These are phyloP conservation scores for Baudoinia panamericana DNA, from an alignment of 495 filamentous ascomycete genomes.

Conservation along the genomic window DNA sequence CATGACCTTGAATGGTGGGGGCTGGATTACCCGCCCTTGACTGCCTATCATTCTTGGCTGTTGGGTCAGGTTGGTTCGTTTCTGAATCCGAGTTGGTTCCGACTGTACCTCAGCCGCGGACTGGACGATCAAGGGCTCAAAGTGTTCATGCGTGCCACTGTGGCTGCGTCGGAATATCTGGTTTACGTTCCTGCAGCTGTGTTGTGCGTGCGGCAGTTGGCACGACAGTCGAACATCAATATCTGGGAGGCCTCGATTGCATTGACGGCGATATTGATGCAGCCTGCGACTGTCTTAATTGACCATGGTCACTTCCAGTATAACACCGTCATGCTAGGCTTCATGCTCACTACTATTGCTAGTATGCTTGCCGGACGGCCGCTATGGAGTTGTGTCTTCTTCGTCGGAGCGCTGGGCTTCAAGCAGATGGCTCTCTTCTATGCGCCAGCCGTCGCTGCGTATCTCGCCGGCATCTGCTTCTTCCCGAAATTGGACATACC, in stretches of 20 bases:
- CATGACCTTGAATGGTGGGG: slow-evolving; percentile 97
- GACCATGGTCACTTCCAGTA: slow-evolving; percentile 99
- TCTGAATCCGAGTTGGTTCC: slow-evolving; percentile 78
- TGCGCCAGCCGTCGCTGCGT: slow-evolving; percentile 82
- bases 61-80: slow-evolving; percentile 70
- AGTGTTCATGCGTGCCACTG: slow-evolving; percentile 88
- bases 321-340: slow-evolving; percentile 94
- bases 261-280: slow-evolving; percentile 78
- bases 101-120: slow-evolving; percentile 70
- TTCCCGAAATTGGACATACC: slow-evolving; percentile 56
- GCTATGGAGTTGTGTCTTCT: slow-evolving; percentile 83
- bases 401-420: slow-evolving; percentile 83
- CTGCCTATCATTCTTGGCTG: slow-evolving; percentile 94
- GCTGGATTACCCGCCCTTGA: slow-evolving; percentile 91
- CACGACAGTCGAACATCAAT: slow-evolving; percentile 54
- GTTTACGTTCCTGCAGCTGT: slow-evolving; percentile 76
- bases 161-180: slow-evolving; percentile 77
- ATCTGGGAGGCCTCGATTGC: slow-evolving; percentile 73
- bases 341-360: slow-evolving; percentile 72
- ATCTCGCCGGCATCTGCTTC: slow-evolving; percentile 73
- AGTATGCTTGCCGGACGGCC: slow-evolving; percentile 73
- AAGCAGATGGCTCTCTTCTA: slow-evolving; percentile 99
- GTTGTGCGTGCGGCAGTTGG: slow-evolving; percentile 66
- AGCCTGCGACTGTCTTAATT: slow-evolving; percentile 81
- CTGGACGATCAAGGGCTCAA: slow-evolving; percentile 67